These are phyloP conservation scores for Aotearoamyces nothofagi DNA, from an alignment of 2,329 filamentous ascomycete genomes.

Conservation along the genomic window DNA sequence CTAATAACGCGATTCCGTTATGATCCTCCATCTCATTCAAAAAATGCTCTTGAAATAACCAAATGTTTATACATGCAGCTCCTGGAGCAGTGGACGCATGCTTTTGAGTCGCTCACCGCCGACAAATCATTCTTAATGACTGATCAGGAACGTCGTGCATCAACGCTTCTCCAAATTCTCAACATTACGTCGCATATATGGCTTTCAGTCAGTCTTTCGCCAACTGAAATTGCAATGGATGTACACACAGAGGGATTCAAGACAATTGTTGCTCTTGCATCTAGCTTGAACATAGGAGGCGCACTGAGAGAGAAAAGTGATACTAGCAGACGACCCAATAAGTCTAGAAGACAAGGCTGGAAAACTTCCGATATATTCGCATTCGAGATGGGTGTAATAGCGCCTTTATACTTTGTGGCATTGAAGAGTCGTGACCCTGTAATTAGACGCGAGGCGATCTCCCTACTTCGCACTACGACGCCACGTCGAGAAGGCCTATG, in stretches of 20 bases:
- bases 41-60: too few relatives aligned
- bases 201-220: not conserved
- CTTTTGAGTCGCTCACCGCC: not conserved
- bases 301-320: too few relatives aligned
- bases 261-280: not conserved
- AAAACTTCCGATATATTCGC: too few relatives aligned
- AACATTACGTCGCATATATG: not conserved
- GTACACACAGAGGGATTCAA: not conserved
- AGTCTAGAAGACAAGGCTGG: too few relatives aligned
- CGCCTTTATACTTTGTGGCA: conserved; percentile 47
- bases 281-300: too few relatives aligned
- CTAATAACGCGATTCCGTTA: not conserved
- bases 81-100: not conserved
- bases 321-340: too few relatives aligned
- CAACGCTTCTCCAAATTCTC: not conserved
- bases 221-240: not conserved
- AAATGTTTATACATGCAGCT: too few relatives aligned
- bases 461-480: conserved; percentile 37
- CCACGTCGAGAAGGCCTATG: conserved; percentile 53
- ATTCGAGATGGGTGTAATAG: conserved; percentile 47
- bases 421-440: conserved; percentile 46
- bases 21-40: not conserved
- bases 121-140: not conserved
- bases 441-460: conserved; percentile 43
- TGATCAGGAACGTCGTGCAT: not conserved